Percentiles rank a stretch among this genome's conserved stretches.
Evolutionary conservation across 2,329 filamentous ascomycete species (phyloP).

Genomic region (Colletotrichum lupini): DNA sequence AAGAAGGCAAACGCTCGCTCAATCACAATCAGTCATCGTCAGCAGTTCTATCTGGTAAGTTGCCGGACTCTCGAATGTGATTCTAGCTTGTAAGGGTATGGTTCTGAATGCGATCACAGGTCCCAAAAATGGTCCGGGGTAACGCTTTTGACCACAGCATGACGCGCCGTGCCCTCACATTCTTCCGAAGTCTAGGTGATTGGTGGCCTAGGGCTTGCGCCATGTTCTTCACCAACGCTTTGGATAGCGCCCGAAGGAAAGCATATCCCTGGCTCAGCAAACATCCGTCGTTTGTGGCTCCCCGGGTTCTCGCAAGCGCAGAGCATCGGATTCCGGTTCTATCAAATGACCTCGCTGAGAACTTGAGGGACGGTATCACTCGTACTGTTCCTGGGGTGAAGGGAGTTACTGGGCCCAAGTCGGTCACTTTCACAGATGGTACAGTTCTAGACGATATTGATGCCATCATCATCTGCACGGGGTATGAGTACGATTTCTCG

Average conservation of each 20-base stretch:
- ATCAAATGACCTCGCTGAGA: conserved; percentile 42
- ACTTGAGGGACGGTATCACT: conserved; percentile 42
- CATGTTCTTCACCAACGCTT: background rate
- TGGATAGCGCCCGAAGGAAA: conserved; percentile 10
- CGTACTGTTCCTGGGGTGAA: conserved; percentile 42
- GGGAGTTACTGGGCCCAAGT: conserved; percentile 43
- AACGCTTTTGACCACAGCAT: conserved; percentile 30
- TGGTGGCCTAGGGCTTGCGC: background rate
- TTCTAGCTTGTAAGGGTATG: background rate
- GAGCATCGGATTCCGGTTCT: conserved; percentile 42
- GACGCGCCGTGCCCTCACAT: background rate
- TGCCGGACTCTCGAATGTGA: background rate
- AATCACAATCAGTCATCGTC: conserved; percentile 31
- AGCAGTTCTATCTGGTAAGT: conserved; percentile 22
- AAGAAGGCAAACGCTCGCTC: conserved; percentile 25
- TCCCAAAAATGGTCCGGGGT: conserved; percentile 18
- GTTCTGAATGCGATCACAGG: background rate
- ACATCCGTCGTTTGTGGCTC: conserved; percentile 18
- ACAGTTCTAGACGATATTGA: conserved; percentile 46
- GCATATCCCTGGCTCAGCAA: conserved; percentile 26
- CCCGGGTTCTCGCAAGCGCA: conserved; percentile 12
- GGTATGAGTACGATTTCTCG: conserved; percentile 45
- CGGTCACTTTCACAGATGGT: conserved; percentile 44
- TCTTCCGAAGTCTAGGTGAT: conserved; percentile 14
- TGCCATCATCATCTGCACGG: conserved; percentile 46